Evolutionary conservation across 768 basidiomycete genomes (phyloP).

Genomic region (Lentinula aciculospora): DNA sequence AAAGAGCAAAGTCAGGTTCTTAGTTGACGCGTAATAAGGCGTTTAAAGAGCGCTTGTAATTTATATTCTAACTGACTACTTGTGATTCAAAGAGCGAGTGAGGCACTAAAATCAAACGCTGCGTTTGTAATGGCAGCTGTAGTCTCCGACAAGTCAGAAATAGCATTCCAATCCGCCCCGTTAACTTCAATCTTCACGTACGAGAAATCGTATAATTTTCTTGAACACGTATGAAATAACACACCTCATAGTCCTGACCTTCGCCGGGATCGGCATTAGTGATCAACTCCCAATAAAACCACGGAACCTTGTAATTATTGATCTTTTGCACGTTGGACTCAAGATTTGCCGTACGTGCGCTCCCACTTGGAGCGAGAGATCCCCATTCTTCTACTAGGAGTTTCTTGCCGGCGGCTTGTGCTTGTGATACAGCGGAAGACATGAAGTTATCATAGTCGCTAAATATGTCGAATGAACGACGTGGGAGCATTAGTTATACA

Average conservation of each 20-base stretch:
- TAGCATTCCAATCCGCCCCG: constrained; percentile 17
- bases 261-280: constrained; percentile 29
- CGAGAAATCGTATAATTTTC: neutral
- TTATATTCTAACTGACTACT: no score
- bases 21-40: neutral
- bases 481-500: neutral
- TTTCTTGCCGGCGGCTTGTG: constrained; percentile 27
- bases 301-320: constrained; percentile 28
- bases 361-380: constrained; percentile 17
- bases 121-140: constrained; percentile 13
- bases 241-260: constrained; percentile 20
- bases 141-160: constrained; percentile 9
- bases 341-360: constrained; percentile 26
- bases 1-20: neutral
- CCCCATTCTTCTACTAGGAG: constrained; percentile 33
- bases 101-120: constrained; percentile 19
- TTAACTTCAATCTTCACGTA: constrained; percentile 16
- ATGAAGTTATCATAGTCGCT: constrained; percentile 22
- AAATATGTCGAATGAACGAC: neutral
- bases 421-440: constrained; percentile 21
- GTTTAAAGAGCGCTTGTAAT: neutral
- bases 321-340: constrained; percentile 25
- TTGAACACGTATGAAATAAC: neutral
- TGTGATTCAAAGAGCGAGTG: constrained; percentile 9
- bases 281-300: constrained; percentile 34